A percentile compares a stretch with the other conserved stretches of the same genome.
Conservation (phyloP, 306 rosid species). For the Fagus sylvatica region DNA sequence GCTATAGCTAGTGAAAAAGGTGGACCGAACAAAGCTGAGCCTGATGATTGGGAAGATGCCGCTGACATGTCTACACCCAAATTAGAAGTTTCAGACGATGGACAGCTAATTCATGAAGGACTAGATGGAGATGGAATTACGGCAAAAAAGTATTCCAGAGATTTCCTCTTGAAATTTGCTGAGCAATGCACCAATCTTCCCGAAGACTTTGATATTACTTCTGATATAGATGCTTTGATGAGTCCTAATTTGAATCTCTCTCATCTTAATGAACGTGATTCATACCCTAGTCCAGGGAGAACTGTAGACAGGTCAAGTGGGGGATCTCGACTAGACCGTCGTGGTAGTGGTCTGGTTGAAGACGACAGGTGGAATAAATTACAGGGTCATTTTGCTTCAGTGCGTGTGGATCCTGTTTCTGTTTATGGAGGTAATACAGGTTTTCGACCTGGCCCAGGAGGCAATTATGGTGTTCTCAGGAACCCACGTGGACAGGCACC, state of each 20-base stretch:
- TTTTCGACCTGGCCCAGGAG: constrained; percentile 67
- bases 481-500: constrained; percentile 63
- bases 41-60: constrained; percentile 97
- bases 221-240: constrained; percentile 50
- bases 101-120: constrained; percentile 25
- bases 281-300: constrained; percentile 76
- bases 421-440: constrained; percentile 48
- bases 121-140: constrained; percentile 44
- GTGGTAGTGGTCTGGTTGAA: constrained; percentile 55
- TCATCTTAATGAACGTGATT: constrained; percentile 57
- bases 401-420: constrained; percentile 51
- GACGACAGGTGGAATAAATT: constrained; percentile 76
- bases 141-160: constrained; percentile 73
- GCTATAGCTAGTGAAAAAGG: constrained; percentile 30
- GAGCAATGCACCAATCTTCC: constrained; percentile 68
- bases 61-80: constrained; percentile 79
- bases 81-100: constrained; percentile 49
- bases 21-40: constrained; percentile 59
- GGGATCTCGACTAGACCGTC: constrained; percentile 72
- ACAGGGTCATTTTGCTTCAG: constrained; percentile 47
- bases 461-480: constrained; percentile 70
- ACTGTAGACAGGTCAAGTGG: constrained; percentile 54
- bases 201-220: constrained; percentile 49
- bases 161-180: constrained; percentile 77
- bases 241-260: constrained; percentile 32